Evolutionary conservation across 2,329 filamentous ascomycete genomes (phyloP), one percentile per base, ranked within the genome.

Genomic region (Westerdykella sp.): DNA sequence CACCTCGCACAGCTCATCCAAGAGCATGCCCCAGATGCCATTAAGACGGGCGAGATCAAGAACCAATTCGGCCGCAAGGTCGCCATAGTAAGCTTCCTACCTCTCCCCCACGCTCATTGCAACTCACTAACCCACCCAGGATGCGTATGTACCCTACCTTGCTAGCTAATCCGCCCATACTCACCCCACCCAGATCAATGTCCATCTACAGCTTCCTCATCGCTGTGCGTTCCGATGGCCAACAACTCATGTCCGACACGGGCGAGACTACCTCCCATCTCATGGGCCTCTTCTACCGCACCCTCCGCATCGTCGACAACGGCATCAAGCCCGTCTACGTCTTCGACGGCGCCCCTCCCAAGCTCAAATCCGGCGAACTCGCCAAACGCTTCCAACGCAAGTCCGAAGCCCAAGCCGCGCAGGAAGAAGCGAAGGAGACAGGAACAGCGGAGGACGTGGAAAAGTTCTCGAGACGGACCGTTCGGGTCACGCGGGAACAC

Each of bases 221-320:
- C 65, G 93, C 93, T 39, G 93, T 98, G 43, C 89, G 93, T 56
- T 96, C 90, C 59, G 89, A 95, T 58, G 93, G 93, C 56, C 88
- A 98, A 68, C 89, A 96, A 70, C 83, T 98, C 58, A 97, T 84
- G 78, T 94, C 84, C 69, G 93, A 98, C 61, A 84, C 83, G 41
- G 93, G 93, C 60, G 89, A 97, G 69, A 98, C 93, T 2, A 98
- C 93, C 1, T 98, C 93, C 14, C 93, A 98, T 67, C 74, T 98
- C 13, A 97, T 98, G 90, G 93, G 93, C 62, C 91, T 98, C 83
- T 98, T 98, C 75, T 98, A 98, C 75, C 90, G 93, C 57, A 98
- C 93, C 2, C 78, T 98, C 6, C 89, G 93, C 57, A 97, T 98
- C 73, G 87, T 97, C 60, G 93, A 98, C 71, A 97, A 96, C 59